Base-by-base conservation (phyloP, 176 grass and related monocot genomes). In the Eremochloa ophiuroides region DNA sequence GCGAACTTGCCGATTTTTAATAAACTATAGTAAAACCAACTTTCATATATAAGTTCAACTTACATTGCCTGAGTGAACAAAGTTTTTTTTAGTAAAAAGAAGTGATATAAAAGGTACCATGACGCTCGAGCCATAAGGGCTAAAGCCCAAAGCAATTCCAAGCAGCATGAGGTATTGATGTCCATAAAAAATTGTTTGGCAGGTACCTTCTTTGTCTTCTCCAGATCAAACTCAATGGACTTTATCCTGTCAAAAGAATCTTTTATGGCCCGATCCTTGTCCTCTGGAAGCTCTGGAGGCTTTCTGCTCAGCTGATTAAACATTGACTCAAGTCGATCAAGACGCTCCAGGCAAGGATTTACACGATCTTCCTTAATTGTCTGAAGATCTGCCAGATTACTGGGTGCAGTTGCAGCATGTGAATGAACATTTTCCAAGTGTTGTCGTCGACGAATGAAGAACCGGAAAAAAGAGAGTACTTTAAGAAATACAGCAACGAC, bases 161-260 rank as follows among this genome's bases (percentile, higher is more conserved):
- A 82, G 72, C 37, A 66, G 8, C 64, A 82, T 77, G 69, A 76
- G 18, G 27, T n/a, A n/a, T n/a, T n/a, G n/a, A n/a, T n/a, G n/a
- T 53, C 14, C 60, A 66, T 39, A 80, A 76, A 5, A 59, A 16
- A 63, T 66, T 15, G 37, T 25, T 74, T 81, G 34, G 89, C 31
- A 67, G 80, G 35, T 88, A 95, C 93, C 88, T 90, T 89, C 80
- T 99, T 99, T 76, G 96, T 99, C 71, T 95, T 99, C 48, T 99
- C 91, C 53, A 99, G 88, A 76, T 99, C 96, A 95, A 88, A 91
- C 65, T 95, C 91, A 39, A 99, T 85, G 46, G 89, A 91, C 71
- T 94, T 99, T 87, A 99, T 99, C 73, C 93, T 95, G 80, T 95
- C 84, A 85, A 90, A 95, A 86, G 96, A 99, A 87, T 95, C 93